Evolutionary conservation across 768 basidiomycete species (phyloP).

Genomic region (Hydnomerulius pinastri): DNA sequence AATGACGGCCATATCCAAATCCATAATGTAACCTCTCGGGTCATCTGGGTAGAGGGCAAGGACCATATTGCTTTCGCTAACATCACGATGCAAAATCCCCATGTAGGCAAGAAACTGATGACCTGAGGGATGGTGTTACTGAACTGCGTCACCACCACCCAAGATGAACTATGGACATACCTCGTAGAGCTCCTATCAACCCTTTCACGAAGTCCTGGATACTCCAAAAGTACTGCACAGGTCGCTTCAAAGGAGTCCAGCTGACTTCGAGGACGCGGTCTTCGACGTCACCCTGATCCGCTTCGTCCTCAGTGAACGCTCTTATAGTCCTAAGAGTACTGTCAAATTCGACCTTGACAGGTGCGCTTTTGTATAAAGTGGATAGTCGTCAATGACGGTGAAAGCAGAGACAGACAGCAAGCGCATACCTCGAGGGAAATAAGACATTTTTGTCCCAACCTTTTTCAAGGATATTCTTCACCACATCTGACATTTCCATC

Average conservation of each 20-base stretch:
- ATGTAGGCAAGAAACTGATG: not conserved
- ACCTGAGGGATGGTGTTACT: not conserved
- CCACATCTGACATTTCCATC: too few relatives aligned
- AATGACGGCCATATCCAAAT: slow-evolving; percentile 18
- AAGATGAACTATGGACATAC: not conserved
- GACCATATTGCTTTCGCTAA: slow-evolving; percentile 33
- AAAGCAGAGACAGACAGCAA: not conserved
- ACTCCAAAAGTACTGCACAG: slow-evolving; percentile 5
- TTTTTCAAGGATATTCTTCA: too few relatives aligned
- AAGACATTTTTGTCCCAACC: not conserved
- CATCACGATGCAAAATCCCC: slow-evolving; percentile 31
- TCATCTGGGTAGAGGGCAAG: slow-evolving; percentile 12
- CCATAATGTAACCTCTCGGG: slow-evolving; percentile 16
- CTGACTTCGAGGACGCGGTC: not conserved
- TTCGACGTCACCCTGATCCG: not conserved
- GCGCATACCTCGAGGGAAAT: not conserved
- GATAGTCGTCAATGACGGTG: not conserved
- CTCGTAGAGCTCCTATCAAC: not conserved
- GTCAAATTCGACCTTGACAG: not conserved
- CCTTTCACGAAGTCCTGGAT: slow-evolving; percentile 7
- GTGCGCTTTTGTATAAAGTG: not conserved
- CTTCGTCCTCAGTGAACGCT: not conserved
- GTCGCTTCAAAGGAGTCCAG: not conserved
- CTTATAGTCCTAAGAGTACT: not conserved
- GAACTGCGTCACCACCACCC: not conserved